Evolutionary conservation across 371 early-diverging fungal species (phyloP).

Genomic region (Mucor irregularis): DNA sequence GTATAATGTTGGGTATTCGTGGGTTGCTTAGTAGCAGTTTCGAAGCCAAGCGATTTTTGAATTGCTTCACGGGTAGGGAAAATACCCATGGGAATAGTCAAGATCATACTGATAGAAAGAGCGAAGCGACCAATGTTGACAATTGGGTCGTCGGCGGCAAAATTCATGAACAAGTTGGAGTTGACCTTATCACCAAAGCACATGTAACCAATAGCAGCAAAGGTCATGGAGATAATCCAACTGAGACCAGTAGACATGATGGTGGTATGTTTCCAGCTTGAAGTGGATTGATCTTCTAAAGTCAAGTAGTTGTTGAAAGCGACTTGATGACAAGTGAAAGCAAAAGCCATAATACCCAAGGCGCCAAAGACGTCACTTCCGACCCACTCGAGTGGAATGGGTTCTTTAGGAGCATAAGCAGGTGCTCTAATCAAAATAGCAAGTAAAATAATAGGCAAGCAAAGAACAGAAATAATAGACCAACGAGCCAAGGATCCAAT

Average conservation of each 20-base stretch:
- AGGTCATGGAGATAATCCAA: slow-evolving; percentile 54
- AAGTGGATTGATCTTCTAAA: slow-evolving; percentile 42
- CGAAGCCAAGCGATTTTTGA: slow-evolving; percentile 57
- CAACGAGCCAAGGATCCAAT: slow-evolving; percentile 59
- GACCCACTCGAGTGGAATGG: slow-evolving; percentile 41
- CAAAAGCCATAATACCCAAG: slow-evolving; percentile 66
- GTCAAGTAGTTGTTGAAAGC: slow-evolving; percentile 58
- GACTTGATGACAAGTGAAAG: slow-evolving; percentile 61
- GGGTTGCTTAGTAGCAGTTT: slow-evolving; percentile 40
- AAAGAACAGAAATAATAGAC: slow-evolving; percentile 58
- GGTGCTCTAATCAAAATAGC: slow-evolving; percentile 54
- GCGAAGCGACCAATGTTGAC: slow-evolving; percentile 59
- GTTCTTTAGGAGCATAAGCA: slow-evolving; percentile 47
- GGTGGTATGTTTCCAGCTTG: slow-evolving; percentile 50
- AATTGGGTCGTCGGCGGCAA: slow-evolving; percentile 50
- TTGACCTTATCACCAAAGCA: slow-evolving; percentile 54
- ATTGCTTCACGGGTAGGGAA: slow-evolving; percentile 57
- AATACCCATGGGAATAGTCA: slow-evolving; percentile 56
- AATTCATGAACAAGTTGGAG: slow-evolving; percentile 60
- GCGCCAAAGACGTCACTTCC: slow-evolving; percentile 58
- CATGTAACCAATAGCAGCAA: slow-evolving; percentile 58
- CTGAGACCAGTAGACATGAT: slow-evolving; percentile 47
- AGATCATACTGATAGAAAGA: slow-evolving; percentile 55
- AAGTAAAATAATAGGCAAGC: slow-evolving; percentile 52
- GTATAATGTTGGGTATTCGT: slow-evolving; percentile 40